Evolutionary conservation across 345 rosid genomes (phyloP).

Genomic region (Euphorbia peplus): DNA sequence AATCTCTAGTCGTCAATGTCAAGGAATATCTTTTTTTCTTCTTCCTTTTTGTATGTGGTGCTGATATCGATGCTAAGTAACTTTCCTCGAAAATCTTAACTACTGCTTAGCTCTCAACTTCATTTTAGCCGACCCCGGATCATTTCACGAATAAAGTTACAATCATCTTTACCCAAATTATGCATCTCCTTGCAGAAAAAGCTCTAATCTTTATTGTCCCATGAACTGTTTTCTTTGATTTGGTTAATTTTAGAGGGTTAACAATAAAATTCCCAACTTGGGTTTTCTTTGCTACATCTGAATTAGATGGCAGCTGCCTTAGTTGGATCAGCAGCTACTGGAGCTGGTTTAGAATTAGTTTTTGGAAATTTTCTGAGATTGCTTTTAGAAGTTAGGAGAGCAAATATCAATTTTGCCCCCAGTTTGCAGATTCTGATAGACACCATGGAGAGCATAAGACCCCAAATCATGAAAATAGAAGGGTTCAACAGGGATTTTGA

Average conservation of each 20-base stretch:
- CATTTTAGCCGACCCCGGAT: too few species aligned
- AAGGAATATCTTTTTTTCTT: too few species aligned
- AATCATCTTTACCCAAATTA: too few species aligned
- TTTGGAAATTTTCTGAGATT: not conserved
- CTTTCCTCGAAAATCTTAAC: not conserved
- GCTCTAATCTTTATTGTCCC: not conserved
- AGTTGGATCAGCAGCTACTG: slow-evolving; percentile 1
- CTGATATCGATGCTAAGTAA: not conserved
- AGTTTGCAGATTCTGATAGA: not conserved
- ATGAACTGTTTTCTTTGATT: not conserved
- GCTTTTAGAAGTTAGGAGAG: not conserved
- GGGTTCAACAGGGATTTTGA: slow-evolving; percentile 8
- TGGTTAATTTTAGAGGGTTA: not conserved
- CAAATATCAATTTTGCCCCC: not conserved
- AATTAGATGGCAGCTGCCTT: not conserved
- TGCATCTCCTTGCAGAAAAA: too few species aligned
- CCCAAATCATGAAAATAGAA: slow-evolving; percentile 6
- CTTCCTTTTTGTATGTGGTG: not conserved
- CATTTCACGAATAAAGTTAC: too few species aligned
- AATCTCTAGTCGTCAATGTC: too few species aligned
- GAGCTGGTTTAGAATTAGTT: not conserved
- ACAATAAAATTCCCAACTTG: not conserved
- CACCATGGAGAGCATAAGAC: not conserved
- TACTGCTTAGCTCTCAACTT: not conserved
- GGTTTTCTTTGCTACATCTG: not conserved